These are phyloP conservation scores for Sugiyamaella pinicola DNA, from an alignment of 1,139 yeast genomes.

Conservation along the genomic window DNA sequence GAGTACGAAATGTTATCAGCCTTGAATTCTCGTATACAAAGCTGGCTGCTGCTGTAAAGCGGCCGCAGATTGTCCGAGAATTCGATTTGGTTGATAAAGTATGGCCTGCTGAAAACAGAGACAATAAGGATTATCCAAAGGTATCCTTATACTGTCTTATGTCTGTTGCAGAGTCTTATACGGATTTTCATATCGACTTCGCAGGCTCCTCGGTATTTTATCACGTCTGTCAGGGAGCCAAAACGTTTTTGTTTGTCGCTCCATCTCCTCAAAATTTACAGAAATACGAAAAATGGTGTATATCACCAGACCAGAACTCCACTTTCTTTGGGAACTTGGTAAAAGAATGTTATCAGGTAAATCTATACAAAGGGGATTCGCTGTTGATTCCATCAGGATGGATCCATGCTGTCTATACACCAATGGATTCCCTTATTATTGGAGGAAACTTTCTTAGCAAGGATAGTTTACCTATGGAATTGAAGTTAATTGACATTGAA, in stretches of 20 bases:
- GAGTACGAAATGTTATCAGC: conserved; percentile 78
- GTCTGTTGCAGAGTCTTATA: conserved; percentile 80
- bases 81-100: conserved; percentile 70
- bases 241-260: conserved; percentile 75
- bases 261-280: conserved; percentile 66
- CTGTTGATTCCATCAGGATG: conserved; percentile 88
- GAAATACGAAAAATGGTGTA: conserved; percentile 73
- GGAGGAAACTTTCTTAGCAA: conserved; percentile 85
- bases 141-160: conserved; percentile 84
- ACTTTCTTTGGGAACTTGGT: conserved; percentile 67
- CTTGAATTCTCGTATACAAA: conserved; percentile 68
- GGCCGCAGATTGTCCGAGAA: conserved; percentile 70
- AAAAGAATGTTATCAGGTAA: conserved; percentile 58
- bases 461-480: conserved; percentile 62
- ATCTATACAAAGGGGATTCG: conserved; percentile 68
- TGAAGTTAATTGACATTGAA: conserved; percentile 64
- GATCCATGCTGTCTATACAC: conserved; percentile 90
- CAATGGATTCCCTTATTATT: conserved; percentile 74
- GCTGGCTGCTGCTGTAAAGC: conserved; percentile 52
- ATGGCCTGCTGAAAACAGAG: conserved; percentile 50
- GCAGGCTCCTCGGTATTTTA: conserved; percentile 93
- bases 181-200: conserved; percentile 90
- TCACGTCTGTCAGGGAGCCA: conserved; percentile 71
- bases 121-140: conserved; percentile 50
- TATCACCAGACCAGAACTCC: conserved; percentile 60